Conservation (phyloP, 1,284 basidiomycete species). For the Megacollybia platyphylla region DNA sequence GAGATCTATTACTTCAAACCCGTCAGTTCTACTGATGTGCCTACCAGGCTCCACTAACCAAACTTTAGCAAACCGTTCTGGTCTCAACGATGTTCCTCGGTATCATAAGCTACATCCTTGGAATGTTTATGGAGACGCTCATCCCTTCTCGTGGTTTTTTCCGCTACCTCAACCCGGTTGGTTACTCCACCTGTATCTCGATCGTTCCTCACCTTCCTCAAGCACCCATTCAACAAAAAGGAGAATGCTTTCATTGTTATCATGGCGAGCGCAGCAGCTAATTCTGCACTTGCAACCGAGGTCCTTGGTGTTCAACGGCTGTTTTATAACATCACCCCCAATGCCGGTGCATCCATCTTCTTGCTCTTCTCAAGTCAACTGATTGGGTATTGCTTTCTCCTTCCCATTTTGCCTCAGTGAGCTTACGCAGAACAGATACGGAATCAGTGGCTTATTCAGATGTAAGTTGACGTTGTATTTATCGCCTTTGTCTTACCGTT, state of each 20-base stretch:
- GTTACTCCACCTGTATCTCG: slow-evolving; percentile 11
- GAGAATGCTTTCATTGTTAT: slow-evolving; percentile 56
- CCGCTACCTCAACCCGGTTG: slow-evolving; percentile 43
- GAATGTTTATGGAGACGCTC: slow-evolving; percentile 24
- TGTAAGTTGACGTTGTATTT: background rate
- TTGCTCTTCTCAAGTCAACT: slow-evolving; percentile 35
- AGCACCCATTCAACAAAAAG: slow-evolving; percentile 30
- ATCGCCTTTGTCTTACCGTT: background rate
- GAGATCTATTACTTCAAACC: slow-evolving; percentile 23
- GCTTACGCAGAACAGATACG: background rate
- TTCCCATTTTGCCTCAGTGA: slow-evolving; percentile 2
- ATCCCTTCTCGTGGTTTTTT: slow-evolving; percentile 35
- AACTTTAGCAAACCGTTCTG: slow-evolving; percentile 27
- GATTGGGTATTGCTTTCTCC: slow-evolving; percentile 5
- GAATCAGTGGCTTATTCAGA: background rate
- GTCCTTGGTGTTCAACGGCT: slow-evolving; percentile 51
- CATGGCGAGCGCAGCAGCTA: slow-evolving; percentile 54
- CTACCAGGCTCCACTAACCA: background rate
- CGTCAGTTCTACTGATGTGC: slow-evolving; percentile 9
- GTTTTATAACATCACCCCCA: slow-evolving; percentile 29
- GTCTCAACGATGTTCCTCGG: slow-evolving; percentile 45
- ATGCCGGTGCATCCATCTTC: slow-evolving; percentile 7
- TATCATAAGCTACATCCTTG: slow-evolving; percentile 24
- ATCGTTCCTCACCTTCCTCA: background rate
- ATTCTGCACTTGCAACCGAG: slow-evolving; percentile 52